phyloP scores from a whole-genome alignment of 208 protist genomes.

The Crithidia acanthocephali region DNA sequence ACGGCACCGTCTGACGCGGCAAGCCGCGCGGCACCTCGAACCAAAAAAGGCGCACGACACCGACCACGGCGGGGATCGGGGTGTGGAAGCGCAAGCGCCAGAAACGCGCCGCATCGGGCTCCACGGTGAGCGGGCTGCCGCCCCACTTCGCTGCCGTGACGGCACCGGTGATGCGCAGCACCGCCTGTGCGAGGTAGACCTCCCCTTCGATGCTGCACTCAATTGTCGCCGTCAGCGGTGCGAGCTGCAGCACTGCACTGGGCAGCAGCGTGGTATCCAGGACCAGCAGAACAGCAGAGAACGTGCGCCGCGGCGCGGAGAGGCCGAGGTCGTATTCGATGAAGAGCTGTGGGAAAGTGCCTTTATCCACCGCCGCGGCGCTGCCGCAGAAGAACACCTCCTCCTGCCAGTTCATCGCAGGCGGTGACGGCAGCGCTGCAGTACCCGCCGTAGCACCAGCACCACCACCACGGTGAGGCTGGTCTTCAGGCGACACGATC shows the following conservation, averaged over 20 bases:
- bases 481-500: not conserved
- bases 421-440: no score
- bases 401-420: no score
- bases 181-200: slow-evolving; percentile 21
- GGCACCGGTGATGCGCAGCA: slow-evolving; percentile 21
- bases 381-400: slow-evolving; percentile 16
- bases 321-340: slow-evolving; percentile 51
- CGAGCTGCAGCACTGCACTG: slow-evolving; percentile 43
- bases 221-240: slow-evolving; percentile 45
- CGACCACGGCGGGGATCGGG: slow-evolving; percentile 41
- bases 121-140: slow-evolving; percentile 2
- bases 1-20: slow-evolving; percentile 5
- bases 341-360: not conserved
- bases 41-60: slow-evolving; percentile 69
- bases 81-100: slow-evolving; percentile 70
- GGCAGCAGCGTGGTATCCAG: slow-evolving; percentile 57
- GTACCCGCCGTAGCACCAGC: no score
- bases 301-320: slow-evolving; percentile 29
- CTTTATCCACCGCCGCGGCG: not conserved
- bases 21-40: slow-evolving; percentile 31
- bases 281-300: slow-evolving; percentile 56
- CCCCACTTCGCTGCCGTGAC: slow-evolving; percentile 26
- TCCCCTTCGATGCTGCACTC: slow-evolving; percentile 68
- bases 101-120: slow-evolving; percentile 39
- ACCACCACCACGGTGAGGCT: not conserved